phyloP scores from a whole-genome alignment of 139 green algal species.

The Raphidocelis subcapitata region DNA sequence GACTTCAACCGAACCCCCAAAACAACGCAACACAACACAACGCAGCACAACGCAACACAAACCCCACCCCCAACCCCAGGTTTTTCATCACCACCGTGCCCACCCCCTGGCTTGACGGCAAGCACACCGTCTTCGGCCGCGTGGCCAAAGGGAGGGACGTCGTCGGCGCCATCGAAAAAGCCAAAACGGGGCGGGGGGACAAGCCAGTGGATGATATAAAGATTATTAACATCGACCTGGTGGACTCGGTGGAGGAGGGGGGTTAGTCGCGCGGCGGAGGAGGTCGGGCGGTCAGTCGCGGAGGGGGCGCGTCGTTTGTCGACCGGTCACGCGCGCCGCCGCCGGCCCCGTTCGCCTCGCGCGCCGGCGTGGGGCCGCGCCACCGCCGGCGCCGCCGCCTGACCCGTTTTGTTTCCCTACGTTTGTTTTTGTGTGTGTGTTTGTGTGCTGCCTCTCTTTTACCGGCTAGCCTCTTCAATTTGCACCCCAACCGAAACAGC shows the following conservation, averaged over 20 bases:
- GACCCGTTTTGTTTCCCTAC: slow-evolving; percentile 15
- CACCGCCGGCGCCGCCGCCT: too few species aligned
- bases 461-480: too few species aligned
- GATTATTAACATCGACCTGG: slow-evolving; percentile 84
- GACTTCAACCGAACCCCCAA: neutral
- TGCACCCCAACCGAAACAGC: too few species aligned
- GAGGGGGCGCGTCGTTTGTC: too few species aligned
- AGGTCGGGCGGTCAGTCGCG: too few species aligned
- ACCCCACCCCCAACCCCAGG: slow-evolving; percentile 31
- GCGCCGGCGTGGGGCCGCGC: too few species aligned
- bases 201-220: slow-evolving; percentile 94
- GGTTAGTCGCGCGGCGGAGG: too few species aligned
- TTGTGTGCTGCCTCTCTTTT: neutral
- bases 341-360: too few species aligned
- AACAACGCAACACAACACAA: neutral
- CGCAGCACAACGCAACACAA: neutral
- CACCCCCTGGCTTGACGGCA: slow-evolving; percentile 82
- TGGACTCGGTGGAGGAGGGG: slow-evolving; percentile 28
- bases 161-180: slow-evolving; percentile 89
- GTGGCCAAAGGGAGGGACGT: slow-evolving; percentile 92
- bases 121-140: slow-evolving; percentile 76
- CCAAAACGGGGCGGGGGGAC: slow-evolving; percentile 87
- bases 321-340: too few species aligned
- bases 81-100: slow-evolving; percentile 94
- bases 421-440: slow-evolving; percentile 25